Conservation (phyloP, 2,329 filamentous ascomycete species). For the Curvularia verruculosa region DNA sequence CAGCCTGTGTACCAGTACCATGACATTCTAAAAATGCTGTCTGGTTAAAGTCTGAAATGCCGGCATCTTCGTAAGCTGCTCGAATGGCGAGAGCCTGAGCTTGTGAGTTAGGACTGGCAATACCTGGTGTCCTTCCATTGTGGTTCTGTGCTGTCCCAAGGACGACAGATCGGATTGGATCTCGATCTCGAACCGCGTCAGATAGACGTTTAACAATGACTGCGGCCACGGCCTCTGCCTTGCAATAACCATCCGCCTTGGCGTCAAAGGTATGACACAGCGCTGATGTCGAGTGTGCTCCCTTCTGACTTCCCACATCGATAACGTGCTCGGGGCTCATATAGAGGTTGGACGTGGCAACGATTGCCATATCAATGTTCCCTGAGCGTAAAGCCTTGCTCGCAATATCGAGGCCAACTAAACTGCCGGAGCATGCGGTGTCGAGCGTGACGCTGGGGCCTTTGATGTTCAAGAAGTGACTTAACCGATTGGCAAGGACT, state of each 20-base stretch:
- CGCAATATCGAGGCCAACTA: slow-evolving; percentile 38
- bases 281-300: slow-evolving; percentile 22
- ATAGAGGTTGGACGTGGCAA: slow-evolving; percentile 17
- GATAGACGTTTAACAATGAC: slow-evolving; percentile 38
- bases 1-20: slow-evolving; percentile 33
- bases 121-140: slow-evolving; percentile 39
- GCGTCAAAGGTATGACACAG: slow-evolving; percentile 31
- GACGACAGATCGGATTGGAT: slow-evolving; percentile 43
- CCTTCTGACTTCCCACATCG: not conserved
- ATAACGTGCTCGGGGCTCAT: slow-evolving; percentile 11
- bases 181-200: slow-evolving; percentile 36
- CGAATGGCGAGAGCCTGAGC: slow-evolving; percentile 41
- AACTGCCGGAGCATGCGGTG: slow-evolving; percentile 32
- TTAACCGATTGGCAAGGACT: slow-evolving; percentile 25
- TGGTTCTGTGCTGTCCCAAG: slow-evolving; percentile 26
- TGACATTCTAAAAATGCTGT: not conserved
- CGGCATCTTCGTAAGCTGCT: slow-evolving; percentile 22
- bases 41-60: slow-evolving; percentile 24
- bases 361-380: slow-evolving; percentile 20
- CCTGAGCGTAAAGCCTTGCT: slow-evolving; percentile 21
- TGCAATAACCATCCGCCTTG: slow-evolving; percentile 33
- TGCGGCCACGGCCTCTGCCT: slow-evolving; percentile 35
- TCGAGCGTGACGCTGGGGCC: slow-evolving; percentile 34
- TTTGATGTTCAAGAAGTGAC: slow-evolving; percentile 28
- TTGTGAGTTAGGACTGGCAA: slow-evolving; percentile 51